Evolutionary conservation across 495 filamentous ascomycete genomes (phyloP), one percentile per base, ranked within the genome.

Genomic region (Neurospora tetraspora): DNA sequence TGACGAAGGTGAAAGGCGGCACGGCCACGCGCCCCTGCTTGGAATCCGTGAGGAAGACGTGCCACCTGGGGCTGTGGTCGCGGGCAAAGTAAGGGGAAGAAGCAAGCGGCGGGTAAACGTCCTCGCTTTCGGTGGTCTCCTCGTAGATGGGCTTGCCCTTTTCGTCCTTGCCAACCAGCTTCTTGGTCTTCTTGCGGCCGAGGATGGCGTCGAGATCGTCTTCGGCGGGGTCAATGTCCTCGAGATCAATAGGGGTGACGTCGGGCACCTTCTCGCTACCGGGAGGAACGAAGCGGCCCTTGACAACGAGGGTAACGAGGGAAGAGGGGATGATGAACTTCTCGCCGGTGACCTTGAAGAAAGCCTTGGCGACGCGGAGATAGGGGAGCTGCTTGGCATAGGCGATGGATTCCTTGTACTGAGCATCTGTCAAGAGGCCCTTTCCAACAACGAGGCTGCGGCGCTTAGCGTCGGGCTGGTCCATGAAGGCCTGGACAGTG

Each of bases 271-370:
- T 85, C 11, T 83, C 82, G 77, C 86, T 89, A 68, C 96, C 96
- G 7, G 96, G 96, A 0, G 96, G 95, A 23, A 98, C 88, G 73
- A 99, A 91, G 72, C 96, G 92, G n/a, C 89, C 93, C 84, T 99
- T 99, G 74, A 99, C 86, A 65, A 99, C 93, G 71, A 99, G 91
- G 70, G 94, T 93, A 65, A 98, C 94, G 65, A 99, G 87, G 75
- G 93, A 96, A 76, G 91, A 91, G n/a, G 96, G 94, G 16, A 93
- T 96, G 79, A 98, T 91, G 80, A 89, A 92, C 73, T 90, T 92
- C 83, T 99, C 96, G 73, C 96, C 96, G 75, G 92, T 91, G 69
- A 99, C 96, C 85, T 99, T 99, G 89, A 99, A 99, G 83, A 96
- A 99, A 3, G 93, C 93, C 83, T 94, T 95, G 80, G 94, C 93